These are phyloP conservation scores for Boletus vinaceobasis DNA, from an alignment of 768 basidiomycete species.

Conservation along the genomic window DNA sequence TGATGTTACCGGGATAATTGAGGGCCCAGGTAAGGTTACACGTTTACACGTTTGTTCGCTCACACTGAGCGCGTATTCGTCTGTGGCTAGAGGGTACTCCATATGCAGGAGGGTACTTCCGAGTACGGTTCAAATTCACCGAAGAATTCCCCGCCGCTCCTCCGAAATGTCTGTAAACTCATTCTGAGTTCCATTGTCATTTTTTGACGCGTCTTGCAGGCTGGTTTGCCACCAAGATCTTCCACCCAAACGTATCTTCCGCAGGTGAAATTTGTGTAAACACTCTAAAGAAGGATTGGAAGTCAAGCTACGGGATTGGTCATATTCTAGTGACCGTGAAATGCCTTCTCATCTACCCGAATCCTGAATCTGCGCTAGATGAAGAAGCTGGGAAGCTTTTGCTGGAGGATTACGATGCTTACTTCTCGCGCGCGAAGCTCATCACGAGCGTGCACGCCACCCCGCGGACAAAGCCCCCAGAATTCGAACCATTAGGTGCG, in stretches of 20 bases:
- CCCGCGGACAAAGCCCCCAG: constrained; percentile 66
- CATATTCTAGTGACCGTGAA: constrained; percentile 93
- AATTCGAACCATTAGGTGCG: constrained; percentile 55
- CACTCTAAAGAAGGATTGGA: constrained; percentile 97
- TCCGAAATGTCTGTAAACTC: constrained; percentile 71
- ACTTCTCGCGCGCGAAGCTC: constrained; percentile 80
- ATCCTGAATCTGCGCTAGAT: constrained; percentile 93
- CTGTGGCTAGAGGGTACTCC: constrained; percentile 54
- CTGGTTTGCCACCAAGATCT: constrained; percentile 91
- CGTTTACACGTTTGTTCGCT: neutral
- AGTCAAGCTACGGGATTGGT: constrained; percentile 82
- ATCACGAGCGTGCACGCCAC: constrained; percentile 93
- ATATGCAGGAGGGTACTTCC: constrained; percentile 70
- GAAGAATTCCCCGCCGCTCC: constrained; percentile 92
- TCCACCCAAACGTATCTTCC: constrained; percentile 92
- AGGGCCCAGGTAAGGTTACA: constrained; percentile 74
- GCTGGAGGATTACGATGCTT: constrained; percentile 85
- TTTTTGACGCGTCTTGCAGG: constrained; percentile 44
- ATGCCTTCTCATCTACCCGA: constrained; percentile 94
- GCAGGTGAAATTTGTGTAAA: constrained; percentile 95
- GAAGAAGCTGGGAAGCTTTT: constrained; percentile 94
- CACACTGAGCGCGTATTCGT: constrained; percentile 3
- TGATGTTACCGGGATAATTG: constrained; percentile 82
- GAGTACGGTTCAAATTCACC: constrained; percentile 81
- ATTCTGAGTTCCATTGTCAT: neutral